Evolutionary conservation across 1,284 basidiomycete genomes (phyloP), one percentile per base, ranked within the genome.

Genomic region (Rhodotorula sp.): DNA sequence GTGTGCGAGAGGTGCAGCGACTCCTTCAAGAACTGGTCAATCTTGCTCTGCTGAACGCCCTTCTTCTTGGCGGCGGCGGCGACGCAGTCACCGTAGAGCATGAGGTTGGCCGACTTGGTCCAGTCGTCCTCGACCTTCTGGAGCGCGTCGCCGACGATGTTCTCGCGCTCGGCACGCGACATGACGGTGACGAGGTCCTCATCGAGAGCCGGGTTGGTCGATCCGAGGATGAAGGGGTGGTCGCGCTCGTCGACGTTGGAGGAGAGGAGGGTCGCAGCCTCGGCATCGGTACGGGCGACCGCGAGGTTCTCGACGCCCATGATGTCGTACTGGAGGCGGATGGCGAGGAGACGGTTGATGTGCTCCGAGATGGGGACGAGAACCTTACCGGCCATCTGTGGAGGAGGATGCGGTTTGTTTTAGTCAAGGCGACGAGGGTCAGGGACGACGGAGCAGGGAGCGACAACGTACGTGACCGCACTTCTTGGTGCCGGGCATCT

Each of bases 221-320:
- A 87, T 57, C 95, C 95, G 48, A 98, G 87, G 80, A 99, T 95
- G 85, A 97, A 99, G 45, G 93, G 83, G 79, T 99, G 95, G 84
- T 99, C 95, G 53, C 95, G 90, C 78, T 90, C 88, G 82, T 99
- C 96, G 73, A 99, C 93, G 83, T 98, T 98, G 78, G 91, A 89
- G 63, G 94, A 92, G 84, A 99, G 92, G 76, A 99, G 87, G 2
- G 95, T 98, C 6, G 95, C 95, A 14, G 95, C 95, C 82, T 98
- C 88, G 17, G 88, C 89, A 80, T 90, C 89, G 62, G 89, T 91
- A 69, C 89, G 85, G 14, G 88, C 88, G 70, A 91, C 85, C 77
- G 89, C 87, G 72, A 90, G 85, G 82, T 89, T 90, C 79, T 87
- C 85, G 67, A 88, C 87, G 75, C 88, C 89, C 88, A 90, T 89